Percentiles rank a stretch among this genome's conserved stretches.
Conservation (phyloP, 768 basidiomycete species). For the Serendipita sp. region DNA sequence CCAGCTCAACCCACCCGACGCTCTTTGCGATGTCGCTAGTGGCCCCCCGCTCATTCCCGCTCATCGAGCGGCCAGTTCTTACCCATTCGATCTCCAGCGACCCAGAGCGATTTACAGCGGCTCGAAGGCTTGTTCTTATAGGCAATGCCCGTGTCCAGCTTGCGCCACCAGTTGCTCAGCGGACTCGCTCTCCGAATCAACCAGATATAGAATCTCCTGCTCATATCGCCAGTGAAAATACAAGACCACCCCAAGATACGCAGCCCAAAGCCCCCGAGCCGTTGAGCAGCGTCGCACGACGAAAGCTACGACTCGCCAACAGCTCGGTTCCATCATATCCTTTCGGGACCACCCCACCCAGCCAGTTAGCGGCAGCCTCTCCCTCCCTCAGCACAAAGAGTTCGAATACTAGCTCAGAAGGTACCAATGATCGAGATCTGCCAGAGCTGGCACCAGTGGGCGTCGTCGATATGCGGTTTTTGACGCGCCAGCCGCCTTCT, state of each 20-base stretch:
- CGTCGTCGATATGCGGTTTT: slow-evolving; percentile 4
- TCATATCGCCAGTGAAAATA: neutral
- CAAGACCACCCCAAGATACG: neutral
- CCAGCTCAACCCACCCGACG: neutral
- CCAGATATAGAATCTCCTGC: neutral
- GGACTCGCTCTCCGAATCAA: neutral
- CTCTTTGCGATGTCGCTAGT: neutral
- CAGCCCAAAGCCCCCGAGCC: neutral
- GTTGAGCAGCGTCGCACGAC: slow-evolving; percentile 3
- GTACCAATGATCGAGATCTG: neutral
- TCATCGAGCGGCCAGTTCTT: neutral
- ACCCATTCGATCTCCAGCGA: neutral
- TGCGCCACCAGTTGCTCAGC: neutral
- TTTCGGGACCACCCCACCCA: neutral
- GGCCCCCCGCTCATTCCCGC: neutral
- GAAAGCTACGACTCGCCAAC: slow-evolving; percentile 3
- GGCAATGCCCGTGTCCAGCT: neutral
- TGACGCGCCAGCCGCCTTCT: neutral
- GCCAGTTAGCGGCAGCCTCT: neutral
- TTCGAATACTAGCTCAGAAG: neutral
- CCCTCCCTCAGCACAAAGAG: neutral
- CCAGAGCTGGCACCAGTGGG: neutral
- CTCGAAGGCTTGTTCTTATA: slow-evolving; percentile 2
- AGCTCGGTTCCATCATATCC: slow-evolving; percentile 3
- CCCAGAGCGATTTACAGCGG: neutral